Conservation (phyloP, 192 early-diverging fungal genomes). For the Coemansia sp. region DNA sequence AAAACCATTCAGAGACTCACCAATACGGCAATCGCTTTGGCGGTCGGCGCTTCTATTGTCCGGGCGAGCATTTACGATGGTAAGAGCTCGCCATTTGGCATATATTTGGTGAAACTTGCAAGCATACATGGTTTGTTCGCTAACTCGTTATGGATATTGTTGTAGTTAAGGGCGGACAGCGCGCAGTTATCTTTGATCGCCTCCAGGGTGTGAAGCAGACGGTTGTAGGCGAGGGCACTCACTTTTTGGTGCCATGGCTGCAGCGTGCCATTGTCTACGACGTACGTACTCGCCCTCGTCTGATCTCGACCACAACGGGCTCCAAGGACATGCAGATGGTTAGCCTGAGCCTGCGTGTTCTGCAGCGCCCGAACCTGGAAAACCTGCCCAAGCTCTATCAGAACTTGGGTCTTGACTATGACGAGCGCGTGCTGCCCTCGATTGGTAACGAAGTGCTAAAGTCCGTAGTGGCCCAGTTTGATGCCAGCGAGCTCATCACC, state of each 20-base stretch:
- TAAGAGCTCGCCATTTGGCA: constrained; percentile 42
- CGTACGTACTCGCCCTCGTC: constrained; percentile 91
- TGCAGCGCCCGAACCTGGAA: constrained; percentile 81
- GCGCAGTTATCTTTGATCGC: constrained; percentile 97
- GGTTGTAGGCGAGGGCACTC: constrained; percentile 90
- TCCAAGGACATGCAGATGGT: constrained; percentile 99
- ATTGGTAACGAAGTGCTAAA: constrained; percentile 99
- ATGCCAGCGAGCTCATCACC: constrained; percentile 96
- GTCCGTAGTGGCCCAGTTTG: constrained; percentile 97
- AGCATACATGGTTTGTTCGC: neutral
- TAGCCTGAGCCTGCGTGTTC: constrained; percentile 87
- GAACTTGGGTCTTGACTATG: constrained; percentile 91
- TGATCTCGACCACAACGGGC: constrained; percentile 98
- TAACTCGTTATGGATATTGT: neutral
- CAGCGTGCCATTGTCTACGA: constrained; percentile 89
- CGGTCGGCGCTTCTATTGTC: constrained; percentile 63
- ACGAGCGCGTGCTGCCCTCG: constrained; percentile 94
- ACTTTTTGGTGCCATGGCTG: constrained; percentile 97
- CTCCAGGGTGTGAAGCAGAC: constrained; percentile 82
- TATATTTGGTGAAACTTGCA: neutral
- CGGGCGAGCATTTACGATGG: constrained; percentile 94
- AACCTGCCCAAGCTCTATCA: constrained; percentile 85
- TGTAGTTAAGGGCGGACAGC: constrained; percentile 91
- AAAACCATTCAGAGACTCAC: constrained; percentile 65
- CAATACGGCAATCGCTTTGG: constrained; percentile 77